A percentile compares a stretch with the other conserved stretches of the same genome.
These are phyloP conservation scores for Leucocoprinus birnbaumii DNA, from an alignment of 768 basidiomycete genomes.

Conservation along the genomic window DNA sequence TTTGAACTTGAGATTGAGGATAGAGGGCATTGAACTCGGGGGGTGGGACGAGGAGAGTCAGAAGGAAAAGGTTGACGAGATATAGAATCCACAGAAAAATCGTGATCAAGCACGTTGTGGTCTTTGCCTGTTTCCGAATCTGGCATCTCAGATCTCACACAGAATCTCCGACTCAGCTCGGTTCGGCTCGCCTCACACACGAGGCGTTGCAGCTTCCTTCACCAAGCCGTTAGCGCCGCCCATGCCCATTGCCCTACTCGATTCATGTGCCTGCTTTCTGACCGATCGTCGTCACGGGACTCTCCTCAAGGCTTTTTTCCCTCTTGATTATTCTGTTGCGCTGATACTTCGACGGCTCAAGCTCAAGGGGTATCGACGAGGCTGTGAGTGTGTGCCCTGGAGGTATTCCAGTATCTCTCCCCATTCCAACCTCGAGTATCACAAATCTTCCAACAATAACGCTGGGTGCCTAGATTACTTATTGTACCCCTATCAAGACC, in stretches of 20 bases:
- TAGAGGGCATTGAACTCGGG: slow-evolving; percentile 59
- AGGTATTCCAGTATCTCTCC: no score
- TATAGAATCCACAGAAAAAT: slow-evolving; percentile 11
- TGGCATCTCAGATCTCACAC: slow-evolving; percentile 2
- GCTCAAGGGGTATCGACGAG: no score
- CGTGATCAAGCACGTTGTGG: slow-evolving; percentile 6
- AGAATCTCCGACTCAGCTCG: slow-evolving; percentile 3
- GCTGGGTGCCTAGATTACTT: no score
- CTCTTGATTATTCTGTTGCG: not conserved
- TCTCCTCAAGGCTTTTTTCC: not conserved
- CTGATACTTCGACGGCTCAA: no score
- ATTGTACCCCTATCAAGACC: not conserved
- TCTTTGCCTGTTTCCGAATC: slow-evolving; percentile 4
- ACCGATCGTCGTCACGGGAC: slow-evolving; percentile 3
- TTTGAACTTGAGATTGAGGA: slow-evolving; percentile 87
- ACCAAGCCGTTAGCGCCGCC: not conserved
- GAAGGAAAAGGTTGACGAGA: slow-evolving; percentile 1
- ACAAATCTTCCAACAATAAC: no score
- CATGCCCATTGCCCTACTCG: not conserved
- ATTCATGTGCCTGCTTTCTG: not conserved
- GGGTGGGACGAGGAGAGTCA: not conserved
- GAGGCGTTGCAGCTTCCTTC: not conserved
- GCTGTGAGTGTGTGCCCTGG: no score
- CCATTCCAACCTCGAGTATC: no score
- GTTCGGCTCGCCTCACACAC: not conserved